Evolutionary conservation across 306 rosid genomes (phyloP), one percentile per base, ranked within the genome.

Genomic region (Dryas alaskensis): DNA sequence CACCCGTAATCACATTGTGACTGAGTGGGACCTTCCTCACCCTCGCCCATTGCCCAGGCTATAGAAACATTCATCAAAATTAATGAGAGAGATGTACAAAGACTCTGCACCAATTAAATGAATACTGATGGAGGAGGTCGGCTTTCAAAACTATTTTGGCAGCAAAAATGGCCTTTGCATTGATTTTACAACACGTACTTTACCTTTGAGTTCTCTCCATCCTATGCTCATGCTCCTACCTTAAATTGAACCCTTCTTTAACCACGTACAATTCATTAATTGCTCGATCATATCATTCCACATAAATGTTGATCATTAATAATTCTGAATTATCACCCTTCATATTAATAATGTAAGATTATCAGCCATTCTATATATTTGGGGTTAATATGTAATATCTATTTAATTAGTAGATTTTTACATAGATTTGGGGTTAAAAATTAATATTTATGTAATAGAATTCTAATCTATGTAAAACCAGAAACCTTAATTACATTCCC

Each of bases 1-100:
- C 78, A 88, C 96, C 48, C 99, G 99, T 51, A 73, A 92, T 14
- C 99, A 95, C 84, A 76, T 95, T 59, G 76, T 65, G 69, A n/a
- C 98, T 0, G 92, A 92, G 0, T 95, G 95, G 95, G 99, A 95
- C 81, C 45, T 1, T 5, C 93, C 97, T 59, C 97, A 71, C 37
- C 69, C 67, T 72, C 67, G 76, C 67, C 76, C 51, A 25, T 17
- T 59, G 42, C 67, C 76, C 31, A 72, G 76, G 76, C 59, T 59
- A 59, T 72, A 59, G 46, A 59, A 19, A 58, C 65, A 25, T 46
- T 14, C 57, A 25, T 42, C 37, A 31, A 31, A 31, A 1, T 2
- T 31, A 31, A 31, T 31, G 37, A 31, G 37, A 31, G 37, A 31
- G 37, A 31, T 31, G 37, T 31, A 1, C 2, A 31, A 31, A 31